Evolutionary conservation across 805 yeast genomes (phyloP).

Genomic region (Ogataea pignaliae): DNA sequence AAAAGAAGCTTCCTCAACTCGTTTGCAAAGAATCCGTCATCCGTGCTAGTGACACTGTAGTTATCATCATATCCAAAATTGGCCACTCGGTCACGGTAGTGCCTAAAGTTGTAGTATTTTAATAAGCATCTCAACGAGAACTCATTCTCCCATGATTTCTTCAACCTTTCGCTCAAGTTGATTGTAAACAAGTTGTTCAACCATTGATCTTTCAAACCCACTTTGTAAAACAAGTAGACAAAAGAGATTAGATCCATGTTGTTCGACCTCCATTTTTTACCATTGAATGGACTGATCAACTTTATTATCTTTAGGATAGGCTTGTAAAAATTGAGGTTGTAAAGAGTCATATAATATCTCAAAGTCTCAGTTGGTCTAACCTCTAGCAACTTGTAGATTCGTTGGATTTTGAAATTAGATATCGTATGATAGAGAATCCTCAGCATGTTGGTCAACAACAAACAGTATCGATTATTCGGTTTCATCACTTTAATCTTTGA

Average conservation of each 20-base stretch:
- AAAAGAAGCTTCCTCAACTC: not conserved
- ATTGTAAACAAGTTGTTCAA: slow-evolving; percentile 73
- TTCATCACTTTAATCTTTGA: slow-evolving; percentile 16
- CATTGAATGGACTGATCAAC: slow-evolving; percentile 82
- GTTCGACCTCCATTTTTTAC: slow-evolving; percentile 87
- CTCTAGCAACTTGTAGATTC: slow-evolving; percentile 61
- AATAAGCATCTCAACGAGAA: slow-evolving; percentile 73
- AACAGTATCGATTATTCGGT: slow-evolving; percentile 39
- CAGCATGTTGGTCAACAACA: slow-evolving; percentile 47
- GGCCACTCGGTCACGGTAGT: slow-evolving; percentile 49
- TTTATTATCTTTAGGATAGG: slow-evolving; percentile 74
- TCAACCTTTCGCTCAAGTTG: slow-evolving; percentile 70
- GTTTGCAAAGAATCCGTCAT: slow-evolving; percentile 1
- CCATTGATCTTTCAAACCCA: slow-evolving; percentile 82
- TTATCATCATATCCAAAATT: slow-evolving; percentile 49
- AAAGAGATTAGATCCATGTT: slow-evolving; percentile 93
- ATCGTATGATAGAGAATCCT: slow-evolving; percentile 53
- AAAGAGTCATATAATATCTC: slow-evolving; percentile 53
- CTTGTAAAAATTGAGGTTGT: slow-evolving; percentile 56
- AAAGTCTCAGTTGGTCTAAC: slow-evolving; percentile 59
- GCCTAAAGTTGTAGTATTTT: slow-evolving; percentile 67
- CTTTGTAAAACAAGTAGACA: slow-evolving; percentile 70
- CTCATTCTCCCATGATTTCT: slow-evolving; percentile 80
- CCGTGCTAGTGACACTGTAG: not conserved
- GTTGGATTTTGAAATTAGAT: slow-evolving; percentile 60